Base-by-base conservation (phyloP, 2,329 filamentous ascomycete species). In the Pseudocercospora cruenta region DNA sequence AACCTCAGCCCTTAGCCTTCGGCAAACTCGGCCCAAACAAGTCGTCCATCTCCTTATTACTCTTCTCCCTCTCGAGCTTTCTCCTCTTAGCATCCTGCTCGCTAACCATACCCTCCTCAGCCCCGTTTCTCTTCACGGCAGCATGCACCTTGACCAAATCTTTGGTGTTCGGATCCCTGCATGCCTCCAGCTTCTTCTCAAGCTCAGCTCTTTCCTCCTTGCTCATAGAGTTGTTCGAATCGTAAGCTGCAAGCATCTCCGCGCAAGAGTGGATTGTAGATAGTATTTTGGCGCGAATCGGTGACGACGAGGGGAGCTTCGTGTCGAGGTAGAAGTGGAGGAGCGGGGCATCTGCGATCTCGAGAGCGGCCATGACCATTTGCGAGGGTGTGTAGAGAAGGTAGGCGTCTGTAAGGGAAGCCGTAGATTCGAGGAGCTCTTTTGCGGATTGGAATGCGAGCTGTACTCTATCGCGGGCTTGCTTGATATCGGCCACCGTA, bases 301-400 rank as follows among this genome's bases (percentile, higher is more conserved):
- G 73, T 0, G 68, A 66, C 2, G 62, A 36, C 0, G 64, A 49
- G 1, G 82, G 76, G 1, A 84, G 65, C 67, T 84, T 84, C 4
- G 79, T 78, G 21, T 72, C 71, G 21, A 85, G 74, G 72, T 82
- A 84, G 71, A 83, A 82, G n/a, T 75, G 64, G 0, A 79, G 77
- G 75, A 95, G 80, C 0, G 85, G 86, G 47, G 83, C 80, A 76
- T 98, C 94, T 0, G 90, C 91, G 60, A 96, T 85, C 14, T 90
- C 84, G 28, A 97, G 80, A 0, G 94, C 89, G 0, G 92, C 90
- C 66, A 98, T 85, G 89, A 94, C 94, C 77, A 98, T 96, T 78
- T 99, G 95, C 24, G 92, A 91, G 0, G 95, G 95, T 0, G 94
- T 94, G 80, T 92, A 98, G 79, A 97, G 90, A 80, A 98, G 97